Percentiles rank a stretch among this genome's conserved stretches.
Evolutionary conservation across 2,329 filamentous ascomycete species (phyloP).

Genomic region (Meredithiella fracta): DNA sequence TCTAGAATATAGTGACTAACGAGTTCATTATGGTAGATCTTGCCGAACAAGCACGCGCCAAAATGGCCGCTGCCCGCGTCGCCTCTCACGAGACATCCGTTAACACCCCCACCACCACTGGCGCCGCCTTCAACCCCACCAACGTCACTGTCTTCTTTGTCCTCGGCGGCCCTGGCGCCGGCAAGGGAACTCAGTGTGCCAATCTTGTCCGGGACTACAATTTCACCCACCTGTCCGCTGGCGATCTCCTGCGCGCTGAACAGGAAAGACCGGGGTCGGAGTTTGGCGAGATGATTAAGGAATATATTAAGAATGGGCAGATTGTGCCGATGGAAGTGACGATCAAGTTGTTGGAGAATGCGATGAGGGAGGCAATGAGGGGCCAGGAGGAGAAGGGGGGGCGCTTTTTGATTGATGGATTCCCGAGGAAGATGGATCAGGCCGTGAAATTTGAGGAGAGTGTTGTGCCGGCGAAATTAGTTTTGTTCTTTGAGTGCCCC

Average conservation of each 20-base stretch:
- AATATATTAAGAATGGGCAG: slow-evolving; percentile 82
- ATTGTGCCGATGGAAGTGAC: slow-evolving; percentile 99
- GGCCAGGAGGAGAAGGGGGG: slow-evolving; percentile 27
- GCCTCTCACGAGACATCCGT: slow-evolving; percentile 4
- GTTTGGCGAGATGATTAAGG: slow-evolving; percentile 83
- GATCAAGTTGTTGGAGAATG: slow-evolving; percentile 81
- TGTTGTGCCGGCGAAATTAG: slow-evolving; percentile 69
- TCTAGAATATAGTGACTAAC: no score
- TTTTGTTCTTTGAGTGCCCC: slow-evolving; percentile 87
- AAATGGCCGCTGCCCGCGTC: slow-evolving; percentile 11
- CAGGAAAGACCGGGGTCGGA: slow-evolving; percentile 72
- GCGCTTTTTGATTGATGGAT: slow-evolving; percentile 67
- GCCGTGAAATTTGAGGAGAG: slow-evolving; percentile 81
- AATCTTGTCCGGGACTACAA: slow-evolving; percentile 74
- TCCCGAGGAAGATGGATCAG: slow-evolving; percentile 95
- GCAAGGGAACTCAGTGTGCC: slow-evolving; percentile 91
- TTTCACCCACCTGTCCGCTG: slow-evolving; percentile 86
- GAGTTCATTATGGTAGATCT: slow-evolving; percentile 3
- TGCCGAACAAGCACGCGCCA: slow-evolving; percentile 5
- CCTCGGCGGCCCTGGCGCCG: slow-evolving; percentile 84
- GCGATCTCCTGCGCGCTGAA: slow-evolving; percentile 84
- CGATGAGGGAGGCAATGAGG: slow-evolving; percentile 58
- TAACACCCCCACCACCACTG: slow-evolving; percentile 10
- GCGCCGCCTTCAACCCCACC: slow-evolving; percentile 55
- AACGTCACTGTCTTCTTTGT: slow-evolving; percentile 91